phyloP scores from a whole-genome alignment of 2,329 filamentous ascomycete species.

The Bipolaris sorokiniana region DNA sequence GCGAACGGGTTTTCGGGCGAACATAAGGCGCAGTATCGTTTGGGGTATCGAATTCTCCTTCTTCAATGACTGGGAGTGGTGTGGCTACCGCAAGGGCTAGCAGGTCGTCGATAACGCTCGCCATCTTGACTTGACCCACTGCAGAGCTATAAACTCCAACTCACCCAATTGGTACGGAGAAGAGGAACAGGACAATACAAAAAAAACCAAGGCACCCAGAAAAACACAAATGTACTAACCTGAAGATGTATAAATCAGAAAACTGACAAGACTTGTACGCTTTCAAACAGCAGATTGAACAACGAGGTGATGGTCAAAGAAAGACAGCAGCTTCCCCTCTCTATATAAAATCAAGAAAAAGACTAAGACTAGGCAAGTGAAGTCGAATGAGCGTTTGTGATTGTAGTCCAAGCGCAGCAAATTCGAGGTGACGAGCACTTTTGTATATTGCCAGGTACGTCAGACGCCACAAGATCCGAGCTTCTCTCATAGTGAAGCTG shows the following conservation, averaged over 20 bases:
- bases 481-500: background rate
- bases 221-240: slow-evolving; percentile 4
- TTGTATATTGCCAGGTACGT: background rate
- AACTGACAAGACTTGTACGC: background rate
- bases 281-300: background rate
- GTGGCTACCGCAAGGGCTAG: slow-evolving; percentile 12
- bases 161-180: background rate
- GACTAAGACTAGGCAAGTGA: background rate
- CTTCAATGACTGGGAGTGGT: slow-evolving; percentile 8
- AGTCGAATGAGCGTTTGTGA: background rate
- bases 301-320: background rate
- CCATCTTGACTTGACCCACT: slow-evolving; percentile 10
- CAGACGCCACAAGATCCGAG: background rate
- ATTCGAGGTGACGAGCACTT: background rate
- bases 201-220: background rate
- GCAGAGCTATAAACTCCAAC: slow-evolving; percentile 2
- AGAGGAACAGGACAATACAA: slow-evolving; percentile 1
- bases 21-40: background rate
- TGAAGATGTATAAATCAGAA: background rate
- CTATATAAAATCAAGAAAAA: background rate
- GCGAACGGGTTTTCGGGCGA: background rate
- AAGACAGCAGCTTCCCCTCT: background rate
- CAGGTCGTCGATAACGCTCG: slow-evolving; percentile 8
- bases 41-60: background rate
- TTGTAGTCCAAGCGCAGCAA: background rate